Conservation (phyloP, 371 early-diverging fungal genomes). For the Zancudomyces culisetae region DNA sequence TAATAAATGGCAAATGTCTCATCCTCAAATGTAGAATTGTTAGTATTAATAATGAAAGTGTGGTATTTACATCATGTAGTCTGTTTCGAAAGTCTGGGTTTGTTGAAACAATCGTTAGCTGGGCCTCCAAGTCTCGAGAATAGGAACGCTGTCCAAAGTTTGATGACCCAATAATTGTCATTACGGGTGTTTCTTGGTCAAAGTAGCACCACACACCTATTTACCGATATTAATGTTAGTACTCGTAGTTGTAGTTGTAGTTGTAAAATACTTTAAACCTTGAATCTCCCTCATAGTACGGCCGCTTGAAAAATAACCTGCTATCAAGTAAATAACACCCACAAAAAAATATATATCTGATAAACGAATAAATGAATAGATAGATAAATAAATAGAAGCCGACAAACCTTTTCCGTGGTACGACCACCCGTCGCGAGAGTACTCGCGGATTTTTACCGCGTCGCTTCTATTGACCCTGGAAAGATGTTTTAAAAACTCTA, state of each 20-base stretch:
- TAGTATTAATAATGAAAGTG: not conserved
- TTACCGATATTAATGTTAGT: too few species aligned
- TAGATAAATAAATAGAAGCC: conserved; percentile 1
- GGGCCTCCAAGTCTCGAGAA: conserved; percentile 78
- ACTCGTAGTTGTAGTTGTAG: too few species aligned
- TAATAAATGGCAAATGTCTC: too few species aligned
- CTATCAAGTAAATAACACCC: too few species aligned
- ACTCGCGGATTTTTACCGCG: conserved; percentile 12
- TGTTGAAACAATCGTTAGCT: conserved; percentile 47
- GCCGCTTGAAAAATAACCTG: too few species aligned
- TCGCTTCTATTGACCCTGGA: not conserved
- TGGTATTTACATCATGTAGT: conserved; percentile 34
- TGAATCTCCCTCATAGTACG: too few species aligned
- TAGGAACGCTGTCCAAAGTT: conserved; percentile 82
- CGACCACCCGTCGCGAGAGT: conserved; percentile 11
- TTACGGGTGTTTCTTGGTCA: conserved; percentile 24
- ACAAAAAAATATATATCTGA: too few species aligned
- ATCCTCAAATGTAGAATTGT: too few species aligned
- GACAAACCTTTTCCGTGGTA: conserved; percentile 19
- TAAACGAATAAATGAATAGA: too few species aligned
- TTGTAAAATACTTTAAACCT: too few species aligned
- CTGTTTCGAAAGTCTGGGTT: conserved; percentile 31
- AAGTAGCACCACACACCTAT: conserved; percentile 35
- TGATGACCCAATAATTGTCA: conserved; percentile 78
- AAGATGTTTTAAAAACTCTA: conserved; percentile 10